Evolutionary conservation across 176 grass and related monocot species (phyloP).

Genomic region (Urochloa ruziziensis): DNA sequence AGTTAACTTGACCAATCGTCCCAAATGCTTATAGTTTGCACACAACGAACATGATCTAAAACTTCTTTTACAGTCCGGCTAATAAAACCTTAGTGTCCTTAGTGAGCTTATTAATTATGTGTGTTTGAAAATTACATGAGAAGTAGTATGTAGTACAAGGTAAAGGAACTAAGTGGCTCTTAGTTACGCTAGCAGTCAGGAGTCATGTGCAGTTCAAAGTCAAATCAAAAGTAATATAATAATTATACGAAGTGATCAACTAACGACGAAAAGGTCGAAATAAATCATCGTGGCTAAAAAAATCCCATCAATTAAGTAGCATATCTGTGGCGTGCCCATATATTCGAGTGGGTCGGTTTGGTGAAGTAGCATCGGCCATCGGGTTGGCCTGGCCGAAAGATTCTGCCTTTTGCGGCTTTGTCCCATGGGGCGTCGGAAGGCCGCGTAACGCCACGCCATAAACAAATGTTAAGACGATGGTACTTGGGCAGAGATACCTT

Average conservation of each 20-base stretch:
- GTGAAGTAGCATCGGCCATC: slow-evolving; percentile 6
- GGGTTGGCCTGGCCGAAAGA: neutral
- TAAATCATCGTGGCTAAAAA: neutral
- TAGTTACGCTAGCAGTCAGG: neutral
- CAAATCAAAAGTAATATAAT: neutral
- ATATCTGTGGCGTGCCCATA: neutral
- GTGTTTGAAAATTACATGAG: too few species aligned
- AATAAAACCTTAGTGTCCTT: too few species aligned
- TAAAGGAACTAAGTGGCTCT: neutral
- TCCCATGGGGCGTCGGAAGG: slow-evolving; percentile 29
- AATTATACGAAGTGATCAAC: neutral
- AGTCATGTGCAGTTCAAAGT: neutral
- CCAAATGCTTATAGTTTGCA: neutral
- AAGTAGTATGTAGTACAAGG: too few species aligned
- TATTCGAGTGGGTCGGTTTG: neutral
- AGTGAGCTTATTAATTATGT: too few species aligned
- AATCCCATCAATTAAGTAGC: slow-evolving; percentile 1
- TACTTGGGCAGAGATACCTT: neutral
- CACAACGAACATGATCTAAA: neutral
- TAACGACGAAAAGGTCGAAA: neutral
- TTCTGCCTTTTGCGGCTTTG: slow-evolving; percentile 4
- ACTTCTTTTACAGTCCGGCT: neutral
- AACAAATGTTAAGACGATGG: neutral
- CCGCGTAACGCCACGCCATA: slow-evolving; percentile 20
- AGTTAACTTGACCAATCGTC: neutral